Evolutionary conservation across 805 yeast genomes (phyloP).

Genomic region (Barnettozyma californica): DNA sequence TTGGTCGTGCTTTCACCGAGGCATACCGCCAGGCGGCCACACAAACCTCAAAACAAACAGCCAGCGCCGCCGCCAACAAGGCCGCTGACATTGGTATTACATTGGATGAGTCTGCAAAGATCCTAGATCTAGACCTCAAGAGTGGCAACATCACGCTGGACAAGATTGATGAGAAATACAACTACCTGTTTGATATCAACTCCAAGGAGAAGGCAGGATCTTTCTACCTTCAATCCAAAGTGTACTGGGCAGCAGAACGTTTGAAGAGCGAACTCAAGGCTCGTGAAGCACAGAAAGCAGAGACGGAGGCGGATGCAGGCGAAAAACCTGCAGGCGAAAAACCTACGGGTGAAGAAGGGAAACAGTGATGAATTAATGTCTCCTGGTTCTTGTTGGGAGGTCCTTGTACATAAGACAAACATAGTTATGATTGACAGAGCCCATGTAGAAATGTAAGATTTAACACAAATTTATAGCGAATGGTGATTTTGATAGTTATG

Average conservation of each 20-base stretch:
- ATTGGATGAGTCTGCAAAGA: constrained; percentile 86
- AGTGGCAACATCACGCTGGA: constrained; percentile 46
- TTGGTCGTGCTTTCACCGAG: constrained; percentile 93
- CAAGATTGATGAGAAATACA: constrained; percentile 63
- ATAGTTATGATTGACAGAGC: background rate
- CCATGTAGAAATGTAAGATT: background rate
- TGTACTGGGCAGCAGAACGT: constrained; percentile 90
- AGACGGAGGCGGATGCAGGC: constrained; percentile 7
- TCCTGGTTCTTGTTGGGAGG: background rate
- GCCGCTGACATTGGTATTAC: constrained; percentile 66
- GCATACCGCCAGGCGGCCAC: constrained; percentile 97
- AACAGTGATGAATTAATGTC: constrained; percentile 1
- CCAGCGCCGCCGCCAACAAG: constrained; percentile 42
- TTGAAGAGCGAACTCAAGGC: constrained; percentile 71
- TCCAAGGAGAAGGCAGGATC: constrained; percentile 95
- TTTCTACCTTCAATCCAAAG: constrained; percentile 88
- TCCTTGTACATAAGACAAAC: background rate
- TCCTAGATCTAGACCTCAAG: constrained; percentile 68
- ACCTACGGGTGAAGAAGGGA: constrained; percentile 11
- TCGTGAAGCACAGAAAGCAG: constrained; percentile 36
- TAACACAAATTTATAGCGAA: too few species aligned
- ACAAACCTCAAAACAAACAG: constrained; percentile 72
- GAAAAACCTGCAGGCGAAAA: constrained; percentile 6
- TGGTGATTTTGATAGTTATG: too few species aligned
- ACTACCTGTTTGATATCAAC: constrained; percentile 81